These are phyloP conservation scores for Pistacia integerrima DNA, from an alignment of 345 rosid species.

Conservation along the genomic window DNA sequence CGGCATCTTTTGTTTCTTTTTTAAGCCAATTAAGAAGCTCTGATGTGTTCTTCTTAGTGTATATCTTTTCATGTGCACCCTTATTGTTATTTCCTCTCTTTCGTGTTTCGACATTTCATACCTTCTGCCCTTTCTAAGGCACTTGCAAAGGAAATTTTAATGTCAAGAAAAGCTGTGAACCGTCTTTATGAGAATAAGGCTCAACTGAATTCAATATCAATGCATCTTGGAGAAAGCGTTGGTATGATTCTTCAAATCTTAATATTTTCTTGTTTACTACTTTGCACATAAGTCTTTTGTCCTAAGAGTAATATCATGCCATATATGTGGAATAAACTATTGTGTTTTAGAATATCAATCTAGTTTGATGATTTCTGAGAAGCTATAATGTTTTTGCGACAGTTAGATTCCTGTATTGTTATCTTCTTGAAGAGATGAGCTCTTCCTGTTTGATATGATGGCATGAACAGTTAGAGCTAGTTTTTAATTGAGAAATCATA, in stretches of 20 bases:
- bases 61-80: not conserved
- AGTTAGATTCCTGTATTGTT: not conserved
- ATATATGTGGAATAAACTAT: not conserved
- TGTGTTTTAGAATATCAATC: not conserved
- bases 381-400: not conserved
- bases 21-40: not conserved
- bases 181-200: conserved; percentile 45
- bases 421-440: not conserved
- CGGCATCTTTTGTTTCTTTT: not conserved
- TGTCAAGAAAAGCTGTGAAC: conserved; percentile 43
- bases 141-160: conserved; percentile 41
- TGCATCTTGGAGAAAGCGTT: conserved; percentile 48
- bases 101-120: conserved; percentile 1
- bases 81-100: not conserved
- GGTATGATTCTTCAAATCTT: conserved; percentile 22
- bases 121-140: conserved; percentile 27
- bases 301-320: not conserved
- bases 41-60: not conserved
- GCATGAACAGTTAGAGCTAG: not conserved
- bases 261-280: not conserved
- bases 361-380: not conserved
- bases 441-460: not conserved
- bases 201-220: conserved; percentile 43
- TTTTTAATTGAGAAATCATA: not conserved
- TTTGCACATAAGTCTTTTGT: not conserved